These are phyloP conservation scores for Neltuma alba DNA, from an alignment of 306 rosid genomes.

Conservation along the genomic window DNA sequence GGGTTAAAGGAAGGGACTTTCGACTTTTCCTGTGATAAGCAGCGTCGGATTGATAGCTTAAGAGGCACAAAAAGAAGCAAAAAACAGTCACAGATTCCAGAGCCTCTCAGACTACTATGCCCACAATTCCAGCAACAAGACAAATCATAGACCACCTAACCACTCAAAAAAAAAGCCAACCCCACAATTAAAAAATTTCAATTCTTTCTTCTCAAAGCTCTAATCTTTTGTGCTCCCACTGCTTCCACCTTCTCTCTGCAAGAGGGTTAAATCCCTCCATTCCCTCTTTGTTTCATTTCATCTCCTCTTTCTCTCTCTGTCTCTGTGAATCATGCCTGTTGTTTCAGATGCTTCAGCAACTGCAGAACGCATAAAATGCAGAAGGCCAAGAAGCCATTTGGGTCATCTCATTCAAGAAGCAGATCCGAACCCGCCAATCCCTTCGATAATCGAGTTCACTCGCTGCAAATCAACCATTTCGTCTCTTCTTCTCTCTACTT, in stretches of 20 bases:
- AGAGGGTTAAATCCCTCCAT: conserved; percentile 7
- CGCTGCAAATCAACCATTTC: conserved; percentile 84
- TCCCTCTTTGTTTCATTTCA: conserved; percentile 19
- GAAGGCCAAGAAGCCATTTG: conserved; percentile 72
- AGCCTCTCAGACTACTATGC: conserved; percentile 38
- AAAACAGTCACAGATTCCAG: conserved; percentile 62
- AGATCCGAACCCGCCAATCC: conserved; percentile 59
- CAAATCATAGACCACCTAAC: conserved; percentile 71
- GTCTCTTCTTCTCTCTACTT: conserved; percentile 71
- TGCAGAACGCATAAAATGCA: conserved; percentile 59
- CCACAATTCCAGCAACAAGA: conserved; percentile 66
- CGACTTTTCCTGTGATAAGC: conserved; percentile 34
- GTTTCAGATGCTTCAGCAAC: conserved; percentile 40
- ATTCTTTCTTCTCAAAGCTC: conserved; percentile 11
- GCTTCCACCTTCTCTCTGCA: neutral
- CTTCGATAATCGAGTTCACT: conserved; percentile 63
- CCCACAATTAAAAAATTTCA: conserved; percentile 12
- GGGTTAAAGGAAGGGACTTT: conserved; percentile 8
- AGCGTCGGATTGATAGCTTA: conserved; percentile 40
- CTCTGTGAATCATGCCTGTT: conserved; percentile 57
- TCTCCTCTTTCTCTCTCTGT: conserved; percentile 2
- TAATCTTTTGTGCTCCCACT: neutral
- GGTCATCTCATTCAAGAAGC: conserved; percentile 59
- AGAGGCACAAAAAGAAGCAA: conserved; percentile 60
- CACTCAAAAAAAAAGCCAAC: conserved; percentile 37